These are phyloP conservation scores for Trichoderma reesei DNA, from an alignment of 495 filamentous ascomycete genomes.

Conservation along the genomic window DNA sequence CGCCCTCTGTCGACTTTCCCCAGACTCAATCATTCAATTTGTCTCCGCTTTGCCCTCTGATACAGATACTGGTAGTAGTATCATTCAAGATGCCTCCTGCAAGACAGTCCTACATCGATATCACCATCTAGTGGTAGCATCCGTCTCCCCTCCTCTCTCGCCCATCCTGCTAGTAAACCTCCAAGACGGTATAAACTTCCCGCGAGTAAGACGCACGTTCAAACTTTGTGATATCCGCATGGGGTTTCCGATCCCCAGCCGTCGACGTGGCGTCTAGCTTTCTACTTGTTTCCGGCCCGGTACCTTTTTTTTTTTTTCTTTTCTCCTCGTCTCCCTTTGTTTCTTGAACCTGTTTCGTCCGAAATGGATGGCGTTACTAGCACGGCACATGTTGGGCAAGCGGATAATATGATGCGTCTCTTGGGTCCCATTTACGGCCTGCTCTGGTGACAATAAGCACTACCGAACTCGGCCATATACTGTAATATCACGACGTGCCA, in stretches of 20 bases:
- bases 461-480: no score
- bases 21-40: no score
- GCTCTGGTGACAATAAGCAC: no score
- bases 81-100: no score
- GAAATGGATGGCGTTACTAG: background rate
- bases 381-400: background rate
- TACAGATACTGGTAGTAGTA: no score
- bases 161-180: no score
- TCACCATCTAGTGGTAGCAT: no score
- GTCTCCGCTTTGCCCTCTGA: background rate
- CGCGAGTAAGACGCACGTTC: background rate
- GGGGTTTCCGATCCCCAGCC: background rate
- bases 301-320: background rate
- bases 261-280: conserved; percentile 1
- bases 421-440: no score
- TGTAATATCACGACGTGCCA: background rate
- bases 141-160: no score
- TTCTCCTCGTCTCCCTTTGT: background rate
- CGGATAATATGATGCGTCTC: no score
- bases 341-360: background rate
- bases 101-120: no score
- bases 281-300: background rate
- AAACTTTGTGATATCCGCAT: background rate
- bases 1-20: no score
- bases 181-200: background rate